These are phyloP conservation scores for Scorias spongiosa DNA, from an alignment of 2,329 filamentous ascomycete species.

Conservation along the genomic window DNA sequence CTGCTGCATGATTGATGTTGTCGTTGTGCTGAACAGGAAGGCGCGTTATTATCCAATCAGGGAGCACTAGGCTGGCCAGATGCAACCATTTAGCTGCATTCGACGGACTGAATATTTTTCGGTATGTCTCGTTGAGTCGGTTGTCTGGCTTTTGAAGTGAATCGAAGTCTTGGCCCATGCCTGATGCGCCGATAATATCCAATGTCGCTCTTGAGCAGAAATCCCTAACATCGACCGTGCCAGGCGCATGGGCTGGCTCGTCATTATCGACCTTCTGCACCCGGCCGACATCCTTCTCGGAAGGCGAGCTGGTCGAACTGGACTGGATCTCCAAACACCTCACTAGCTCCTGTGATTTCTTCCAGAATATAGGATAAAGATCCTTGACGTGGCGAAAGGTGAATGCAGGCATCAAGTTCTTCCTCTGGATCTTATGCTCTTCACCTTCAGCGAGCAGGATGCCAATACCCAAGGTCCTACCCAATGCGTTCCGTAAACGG, in stretches of 20 bases:
- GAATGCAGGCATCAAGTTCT: constrained; percentile 34
- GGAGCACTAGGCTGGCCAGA: constrained; percentile 39
- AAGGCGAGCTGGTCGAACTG: constrained; percentile 6
- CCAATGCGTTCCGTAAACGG: constrained; percentile 37
- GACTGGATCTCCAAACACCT: constrained; percentile 20
- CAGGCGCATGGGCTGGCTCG: constrained; percentile 13
- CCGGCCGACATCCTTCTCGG: constrained; percentile 4
- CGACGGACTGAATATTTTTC: constrained; percentile 33
- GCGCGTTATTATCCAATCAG: constrained; percentile 41
- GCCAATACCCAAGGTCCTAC: constrained; percentile 52
- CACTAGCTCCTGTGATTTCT: constrained; percentile 29
- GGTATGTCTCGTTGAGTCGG: constrained; percentile 37
- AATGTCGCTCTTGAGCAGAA: constrained; percentile 39
- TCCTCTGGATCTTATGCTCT: constrained; percentile 55
- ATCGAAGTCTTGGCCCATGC: constrained; percentile 42
- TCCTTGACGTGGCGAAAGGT: constrained; percentile 36
- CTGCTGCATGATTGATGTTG: constrained; percentile 42
- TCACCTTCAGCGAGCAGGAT: constrained; percentile 78
- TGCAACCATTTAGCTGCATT: constrained; percentile 38
- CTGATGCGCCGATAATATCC: constrained; percentile 43
- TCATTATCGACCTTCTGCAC: constrained; percentile 8
- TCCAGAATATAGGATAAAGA: constrained; percentile 34
- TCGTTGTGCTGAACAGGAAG: constrained; percentile 59
- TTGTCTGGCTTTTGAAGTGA: constrained; percentile 35
- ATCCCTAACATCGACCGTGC: constrained; percentile 28